Base-by-base conservation (phyloP, 306 rosid genomes). In the Vigna trinervia region DNA sequence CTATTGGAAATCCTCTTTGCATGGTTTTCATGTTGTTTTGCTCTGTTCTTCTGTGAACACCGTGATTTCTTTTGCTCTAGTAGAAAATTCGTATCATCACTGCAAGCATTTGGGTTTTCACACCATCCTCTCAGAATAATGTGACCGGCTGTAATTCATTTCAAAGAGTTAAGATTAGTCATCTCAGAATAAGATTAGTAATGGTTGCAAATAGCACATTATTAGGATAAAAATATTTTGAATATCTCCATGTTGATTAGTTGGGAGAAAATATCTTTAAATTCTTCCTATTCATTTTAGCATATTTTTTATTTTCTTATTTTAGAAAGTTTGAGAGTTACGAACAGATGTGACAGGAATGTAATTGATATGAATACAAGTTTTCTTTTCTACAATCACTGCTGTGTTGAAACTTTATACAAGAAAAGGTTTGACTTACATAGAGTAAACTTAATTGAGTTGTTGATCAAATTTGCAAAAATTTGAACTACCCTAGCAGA, bases 401-500 rank as follows among this genome's bases (percentile, higher is more conserved):
- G 13, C n/a, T 36, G 20, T 52, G 46, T 19, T 13, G 23, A 60
- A 69, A 59, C 59, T 54, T 57, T 52, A 9, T 4, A 63, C 8
- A 38, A 32, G 61, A 8, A 26, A 28, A 54, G 43, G 26, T 69
- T 39, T 39, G 34, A 81, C 97, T 90, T 86, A 95, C 99, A 85
- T 67, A 89, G 83, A 39, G 99, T 95, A 82, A 95, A 95, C 87
- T 95, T 95, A 76, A 95, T 91, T 28, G 99, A 95, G 84, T 95
- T 95, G 90, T 93, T 95, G 85, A 95, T 91, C 79, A 95, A 88
- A 74, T 95, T 95, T 12, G 99, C 93, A 84, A 95, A 95, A 74
- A 95, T 85, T 87, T 95, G 99, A 82, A 95, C 98, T 59, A 92
- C 99, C 81, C 99, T 90, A 59, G 95, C 99, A 39, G 99, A 95